Evolutionary conservation across 2,329 filamentous ascomycete genomes (phyloP).

Genomic region (Tolypocladium album): DNA sequence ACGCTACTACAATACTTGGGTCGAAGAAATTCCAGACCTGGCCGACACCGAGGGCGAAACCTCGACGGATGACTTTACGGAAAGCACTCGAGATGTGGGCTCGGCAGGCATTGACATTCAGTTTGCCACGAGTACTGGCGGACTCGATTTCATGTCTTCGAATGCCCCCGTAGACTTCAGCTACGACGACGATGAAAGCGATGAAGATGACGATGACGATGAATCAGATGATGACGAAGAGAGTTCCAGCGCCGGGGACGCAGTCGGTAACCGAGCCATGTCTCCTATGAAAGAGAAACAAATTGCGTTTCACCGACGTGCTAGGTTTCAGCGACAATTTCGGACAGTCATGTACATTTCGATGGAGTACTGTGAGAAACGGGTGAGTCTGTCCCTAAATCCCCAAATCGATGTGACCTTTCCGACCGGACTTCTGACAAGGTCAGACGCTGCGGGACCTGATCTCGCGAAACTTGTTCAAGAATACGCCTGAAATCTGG

Average conservation of each 20-base stretch:
- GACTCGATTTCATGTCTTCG: conserved; percentile 88
- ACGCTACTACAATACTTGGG: conserved; percentile 92
- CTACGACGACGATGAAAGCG: conserved; percentile 42
- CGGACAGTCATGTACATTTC: conserved; percentile 86
- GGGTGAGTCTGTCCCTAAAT: conserved; percentile 34
- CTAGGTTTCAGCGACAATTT: conserved; percentile 38
- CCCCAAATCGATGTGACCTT: not conserved
- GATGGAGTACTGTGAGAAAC: conserved; percentile 97
- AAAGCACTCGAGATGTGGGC: conserved; percentile 22
- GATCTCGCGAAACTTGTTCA: conserved; percentile 64
- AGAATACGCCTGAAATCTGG: conserved; percentile 74
- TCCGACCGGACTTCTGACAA: not conserved
- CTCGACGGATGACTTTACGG: conserved; percentile 36
- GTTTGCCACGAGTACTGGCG: conserved; percentile 63
- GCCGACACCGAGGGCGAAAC: conserved; percentile 47
- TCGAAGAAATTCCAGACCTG: conserved; percentile 56
- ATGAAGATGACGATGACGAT: conserved; percentile 34
- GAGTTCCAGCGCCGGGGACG: conserved; percentile 22
- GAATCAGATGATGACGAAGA: conserved; percentile 35
- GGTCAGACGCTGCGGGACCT: conserved; percentile 69
- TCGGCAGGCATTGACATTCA: conserved; percentile 37
- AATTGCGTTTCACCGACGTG: conserved; percentile 16
- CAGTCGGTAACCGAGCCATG: conserved; percentile 11
- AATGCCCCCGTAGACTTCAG: conserved; percentile 72
- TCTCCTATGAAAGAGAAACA: conserved; percentile 21